These are phyloP conservation scores for Theileria annulata DNA, from an alignment of 169 alveolate genomes.

Conservation along the genomic window DNA sequence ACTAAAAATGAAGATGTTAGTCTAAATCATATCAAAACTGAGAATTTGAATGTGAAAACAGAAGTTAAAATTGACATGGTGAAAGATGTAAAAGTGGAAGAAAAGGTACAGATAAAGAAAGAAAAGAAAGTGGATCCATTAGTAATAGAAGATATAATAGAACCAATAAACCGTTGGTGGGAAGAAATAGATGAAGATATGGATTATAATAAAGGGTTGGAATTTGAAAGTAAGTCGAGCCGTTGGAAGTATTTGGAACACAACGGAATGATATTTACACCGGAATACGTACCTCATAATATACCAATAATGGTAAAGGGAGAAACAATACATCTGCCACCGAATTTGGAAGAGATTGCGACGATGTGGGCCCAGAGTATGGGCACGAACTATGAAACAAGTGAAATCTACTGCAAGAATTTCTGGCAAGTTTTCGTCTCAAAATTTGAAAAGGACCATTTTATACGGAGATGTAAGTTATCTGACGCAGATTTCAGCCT, in stretches of 20 bases:
- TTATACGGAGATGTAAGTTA: constrained; percentile 60
- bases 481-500: constrained; percentile 88
- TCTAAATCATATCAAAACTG: background rate
- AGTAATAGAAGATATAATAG: constrained; percentile 74
- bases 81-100: constrained; percentile 17
- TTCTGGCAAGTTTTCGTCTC: constrained; percentile 84
- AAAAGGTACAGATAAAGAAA: constrained; percentile 17
- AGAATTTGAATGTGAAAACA: constrained; percentile 9
- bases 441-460: constrained; percentile 68
- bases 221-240: constrained; percentile 63
- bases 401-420: constrained; percentile 88
- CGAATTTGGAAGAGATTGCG: constrained; percentile 97
- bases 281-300: constrained; percentile 86
- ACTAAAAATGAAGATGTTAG: no score
- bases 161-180: constrained; percentile 87
- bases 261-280: constrained; percentile 87
- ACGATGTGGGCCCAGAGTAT: constrained; percentile 92
- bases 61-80: constrained; percentile 20
- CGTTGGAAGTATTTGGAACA: constrained; percentile 89
- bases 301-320: constrained; percentile 87
- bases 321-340: constrained; percentile 81
- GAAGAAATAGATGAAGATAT: constrained; percentile 72
- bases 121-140: constrained; percentile 39
- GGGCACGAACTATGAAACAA: constrained; percentile 91
- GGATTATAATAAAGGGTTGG: constrained; percentile 57